Percentiles rank a stretch among this genome's conserved stretches.
Evolutionary conservation across 345 rosid genomes (phyloP).

Genomic region (Citrus glauca): DNA sequence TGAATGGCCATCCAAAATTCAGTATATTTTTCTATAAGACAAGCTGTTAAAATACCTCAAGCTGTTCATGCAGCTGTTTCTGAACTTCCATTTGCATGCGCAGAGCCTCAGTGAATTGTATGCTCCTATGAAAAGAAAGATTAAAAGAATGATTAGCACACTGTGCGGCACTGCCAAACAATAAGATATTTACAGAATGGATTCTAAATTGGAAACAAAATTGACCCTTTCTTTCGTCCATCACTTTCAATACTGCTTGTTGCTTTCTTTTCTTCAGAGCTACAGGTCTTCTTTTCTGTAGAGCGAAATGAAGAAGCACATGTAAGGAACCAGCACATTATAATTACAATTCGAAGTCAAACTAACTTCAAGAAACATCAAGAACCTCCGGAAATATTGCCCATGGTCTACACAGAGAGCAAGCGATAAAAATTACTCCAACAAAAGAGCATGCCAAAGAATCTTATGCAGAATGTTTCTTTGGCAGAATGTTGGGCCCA

Average conservation of each 20-base stretch:
- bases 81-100: constrained; percentile 89
- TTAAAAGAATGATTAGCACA: not conserved
- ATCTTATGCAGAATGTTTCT: not conserved
- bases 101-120: constrained; percentile 58
- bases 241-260: constrained; percentile 44
- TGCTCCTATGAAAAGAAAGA: constrained; percentile 32
- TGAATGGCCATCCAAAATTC: not conserved
- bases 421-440: not conserved
- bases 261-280: constrained; percentile 61
- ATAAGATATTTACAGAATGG: not conserved
- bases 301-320: constrained; percentile 1
- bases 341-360: not conserved
- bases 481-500: not conserved
- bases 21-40: not conserved
- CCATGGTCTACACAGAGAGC: not conserved
- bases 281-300: constrained; percentile 46
- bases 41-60: constrained; percentile 50
- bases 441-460: not conserved
- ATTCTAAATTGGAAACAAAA: constrained; percentile 8
- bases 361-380: not conserved
- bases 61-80: constrained; percentile 83
- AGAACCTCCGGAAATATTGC: not conserved
- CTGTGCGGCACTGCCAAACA: constrained; percentile 8
- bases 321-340: not conserved
- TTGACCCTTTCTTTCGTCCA: constrained; percentile 55